Base-by-base conservation (phyloP, 2,329 filamentous ascomycete genomes). In the Arthrinium phaeospermum region DNA sequence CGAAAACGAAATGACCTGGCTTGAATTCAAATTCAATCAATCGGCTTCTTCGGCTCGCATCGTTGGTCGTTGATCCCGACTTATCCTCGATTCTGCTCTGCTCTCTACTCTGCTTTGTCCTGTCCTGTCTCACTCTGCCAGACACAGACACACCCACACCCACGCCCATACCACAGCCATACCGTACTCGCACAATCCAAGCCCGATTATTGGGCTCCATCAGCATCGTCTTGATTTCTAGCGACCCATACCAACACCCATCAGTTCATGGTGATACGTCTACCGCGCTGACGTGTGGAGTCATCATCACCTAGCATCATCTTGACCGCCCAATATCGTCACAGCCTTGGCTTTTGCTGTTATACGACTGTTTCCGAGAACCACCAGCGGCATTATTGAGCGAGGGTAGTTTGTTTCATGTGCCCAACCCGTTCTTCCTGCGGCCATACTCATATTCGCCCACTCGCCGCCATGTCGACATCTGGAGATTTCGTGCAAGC, bases 1-100 rank as follows among this genome's bases (percentile, higher is more conserved):
- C 57, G 19, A 19, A 61, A 64, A 64, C 57, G 57, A 41, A 64
- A 41, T 64, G 57, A 64, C 34, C 57, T 64, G 34, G 57, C 34
- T 41, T 30, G 57, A 64, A 64, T 64, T 64, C 34, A 64, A 64
- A 64, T 64, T 64, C 34, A 64, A 64, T 64, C 57, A 64, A 64
- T 64, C 57, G 57, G 57, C 34, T 64, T 64, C 57, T 22, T 41
- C 57, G 57, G 57, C 34, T 41, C 6, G 57, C 34, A 41, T 64
- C 34, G 57, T 41, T 64, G 22, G 57, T 19, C 57, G 57, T 64
- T 22, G 19, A 64, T n/a, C 22, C 30, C 34, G 57, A 4, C 57
- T 64, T 64, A 34, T 61, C 30, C 41, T 41, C 34, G 24, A 64
- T 37, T n/a, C 57, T 30, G 51, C 16, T 34, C 27, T 34, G 51